phyloP scores from a whole-genome alignment of 345 rosid species.

The Populus tremula region DNA sequence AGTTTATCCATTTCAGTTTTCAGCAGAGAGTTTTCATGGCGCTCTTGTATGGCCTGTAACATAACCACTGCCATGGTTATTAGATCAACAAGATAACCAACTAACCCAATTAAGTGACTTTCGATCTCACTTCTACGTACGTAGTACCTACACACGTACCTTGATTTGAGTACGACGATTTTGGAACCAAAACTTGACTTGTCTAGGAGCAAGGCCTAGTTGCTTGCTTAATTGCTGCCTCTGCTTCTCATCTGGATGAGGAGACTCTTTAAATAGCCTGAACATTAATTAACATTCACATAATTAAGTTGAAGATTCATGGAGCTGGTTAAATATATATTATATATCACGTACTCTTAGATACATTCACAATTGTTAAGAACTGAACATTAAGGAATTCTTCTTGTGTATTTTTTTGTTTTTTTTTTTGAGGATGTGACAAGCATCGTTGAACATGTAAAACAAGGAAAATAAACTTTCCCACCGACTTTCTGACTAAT shows the following conservation, averaged over 20 bases:
- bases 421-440: neutral
- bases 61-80: neutral
- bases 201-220: constrained; percentile 90
- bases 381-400: neutral
- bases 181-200: constrained; percentile 99
- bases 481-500: constrained; percentile 19
- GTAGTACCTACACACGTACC: constrained; percentile 29
- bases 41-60: constrained; percentile 83
- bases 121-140: neutral
- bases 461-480: constrained; percentile 16
- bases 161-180: constrained; percentile 96
- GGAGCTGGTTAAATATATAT: too few relatives aligned
- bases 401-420: neutral
- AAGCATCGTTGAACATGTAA: neutral
- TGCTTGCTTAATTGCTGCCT: constrained; percentile 92
- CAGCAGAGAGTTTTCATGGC: constrained; percentile 86
- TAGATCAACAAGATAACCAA: neutral
- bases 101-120: neutral
- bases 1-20: constrained; percentile 85
- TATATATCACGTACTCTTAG: neutral
- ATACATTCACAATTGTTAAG: neutral
- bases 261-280: constrained; percentile 95
- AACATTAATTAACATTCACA: neutral
- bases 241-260: constrained; percentile 98
- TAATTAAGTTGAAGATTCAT: too few relatives aligned